phyloP scores from a whole-genome alignment of 1,284 basidiomycete genomes.

The Pterulicium gracile region DNA sequence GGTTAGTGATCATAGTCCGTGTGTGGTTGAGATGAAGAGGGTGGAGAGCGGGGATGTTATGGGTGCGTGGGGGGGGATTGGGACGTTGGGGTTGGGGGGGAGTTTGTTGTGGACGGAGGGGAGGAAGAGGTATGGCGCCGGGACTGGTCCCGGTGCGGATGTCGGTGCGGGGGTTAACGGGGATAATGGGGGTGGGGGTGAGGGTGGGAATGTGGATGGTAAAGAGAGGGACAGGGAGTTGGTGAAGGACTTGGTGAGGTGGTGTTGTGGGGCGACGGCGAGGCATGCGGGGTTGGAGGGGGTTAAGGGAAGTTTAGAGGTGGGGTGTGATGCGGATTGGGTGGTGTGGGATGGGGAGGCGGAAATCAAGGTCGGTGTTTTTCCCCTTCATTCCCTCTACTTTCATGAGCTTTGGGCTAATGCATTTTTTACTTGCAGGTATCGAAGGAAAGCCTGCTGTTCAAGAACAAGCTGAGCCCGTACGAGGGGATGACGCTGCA shows the following conservation, averaged over 20 bases:
- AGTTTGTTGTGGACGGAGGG: slow-evolving; percentile 82
- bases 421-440: slow-evolving; percentile 41
- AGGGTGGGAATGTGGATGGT: too few species aligned
- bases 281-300: slow-evolving; percentile 62
- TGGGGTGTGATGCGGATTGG: slow-evolving; percentile 78
- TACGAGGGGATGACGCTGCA: slow-evolving; percentile 66
- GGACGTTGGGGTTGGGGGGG: slow-evolving; percentile 78
- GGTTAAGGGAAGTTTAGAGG: slow-evolving; percentile 60
- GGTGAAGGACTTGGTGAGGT: slow-evolving; percentile 58
- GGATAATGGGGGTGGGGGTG: too few species aligned
- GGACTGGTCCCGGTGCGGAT: too few species aligned
- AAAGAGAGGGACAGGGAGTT: too few species aligned
- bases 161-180: too few species aligned
- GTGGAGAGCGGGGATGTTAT: slow-evolving; percentile 75
- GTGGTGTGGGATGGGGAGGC: slow-evolving; percentile 73
- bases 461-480: slow-evolving; percentile 90
- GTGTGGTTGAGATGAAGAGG: slow-evolving; percentile 71
- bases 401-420: too few species aligned
- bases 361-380: slow-evolving; percentile 43
- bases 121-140: too few species aligned
- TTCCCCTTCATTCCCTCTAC: slow-evolving; percentile 2
- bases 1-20: slow-evolving; percentile 92
- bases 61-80: slow-evolving; percentile 89
- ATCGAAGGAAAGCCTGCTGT: slow-evolving; percentile 60
- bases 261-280: slow-evolving; percentile 67